phyloP scores from a whole-genome alignment of 257 asterid genomes.

The Nicotiana benthamiana region DNA sequence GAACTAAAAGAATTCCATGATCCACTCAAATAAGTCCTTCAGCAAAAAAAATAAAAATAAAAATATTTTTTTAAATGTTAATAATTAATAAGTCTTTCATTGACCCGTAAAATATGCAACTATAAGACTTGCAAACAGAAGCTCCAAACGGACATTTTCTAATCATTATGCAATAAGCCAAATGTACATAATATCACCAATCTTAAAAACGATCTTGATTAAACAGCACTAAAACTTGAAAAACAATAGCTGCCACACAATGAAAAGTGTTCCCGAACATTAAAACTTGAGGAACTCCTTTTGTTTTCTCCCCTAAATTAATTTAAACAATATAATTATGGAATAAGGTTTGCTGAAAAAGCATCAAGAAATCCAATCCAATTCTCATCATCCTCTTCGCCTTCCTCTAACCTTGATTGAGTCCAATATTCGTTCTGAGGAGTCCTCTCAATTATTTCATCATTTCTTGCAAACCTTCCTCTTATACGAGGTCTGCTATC shows the following conservation, averaged over 20 bases:
- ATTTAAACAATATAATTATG: slow-evolving; percentile 16
- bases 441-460: slow-evolving; percentile 42
- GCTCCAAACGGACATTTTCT: not conserved
- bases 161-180: not conserved
- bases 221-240: slow-evolving; percentile 1
- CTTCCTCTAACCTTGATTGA: slow-evolving; percentile 26
- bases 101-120: not conserved
- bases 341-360: slow-evolving; percentile 44
- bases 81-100: not conserved
- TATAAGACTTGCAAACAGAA: slow-evolving; percentile 6
- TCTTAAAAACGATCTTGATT: not conserved
- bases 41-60: no score
- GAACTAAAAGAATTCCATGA: not conserved
- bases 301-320: not conserved
- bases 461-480: slow-evolving; percentile 78
- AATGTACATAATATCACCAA: slow-evolving; percentile 1
- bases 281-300: slow-evolving; percentile 30
- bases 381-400: slow-evolving; percentile 47
- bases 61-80: no score
- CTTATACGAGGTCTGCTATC: slow-evolving; percentile 82
- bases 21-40: not conserved
- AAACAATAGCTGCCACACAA: not conserved
- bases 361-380: slow-evolving; percentile 67
- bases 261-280: slow-evolving; percentile 28
- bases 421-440: slow-evolving; percentile 45